phyloP scores from a whole-genome alignment of 2,329 filamentous ascomycete species.

The Venturia effusa region DNA sequence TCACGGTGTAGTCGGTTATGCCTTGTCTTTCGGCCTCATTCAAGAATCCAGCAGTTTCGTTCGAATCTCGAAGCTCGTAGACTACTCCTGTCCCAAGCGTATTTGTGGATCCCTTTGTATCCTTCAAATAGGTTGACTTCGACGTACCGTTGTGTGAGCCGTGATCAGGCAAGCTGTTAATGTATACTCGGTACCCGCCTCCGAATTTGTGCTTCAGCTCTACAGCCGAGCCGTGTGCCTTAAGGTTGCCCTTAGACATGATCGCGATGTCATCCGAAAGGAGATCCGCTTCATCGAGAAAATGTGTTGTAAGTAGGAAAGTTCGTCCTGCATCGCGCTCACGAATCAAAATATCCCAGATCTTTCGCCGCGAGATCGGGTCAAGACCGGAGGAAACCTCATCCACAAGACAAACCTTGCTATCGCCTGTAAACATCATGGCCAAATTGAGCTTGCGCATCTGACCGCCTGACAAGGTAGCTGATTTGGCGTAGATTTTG shows the following conservation, averaged over 20 bases:
- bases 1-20: slow-evolving; percentile 71
- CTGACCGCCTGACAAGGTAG: slow-evolving; percentile 79
- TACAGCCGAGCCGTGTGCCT: slow-evolving; percentile 73
- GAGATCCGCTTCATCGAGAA: slow-evolving; percentile 85
- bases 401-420: slow-evolving; percentile 78
- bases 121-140: slow-evolving; percentile 31
- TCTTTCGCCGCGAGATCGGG: slow-evolving; percentile 73
- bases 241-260: slow-evolving; percentile 71
- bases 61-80: slow-evolving; percentile 61
- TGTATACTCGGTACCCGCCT: slow-evolving; percentile 73
- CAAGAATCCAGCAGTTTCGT: slow-evolving; percentile 61
- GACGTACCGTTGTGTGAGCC: slow-evolving; percentile 6
- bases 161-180: slow-evolving; percentile 27
- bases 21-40: slow-evolving; percentile 53
- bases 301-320: slow-evolving; percentile 83
- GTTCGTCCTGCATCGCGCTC: slow-evolving; percentile 67
- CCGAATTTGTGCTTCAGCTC: slow-evolving; percentile 74
- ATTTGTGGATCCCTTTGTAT: slow-evolving; percentile 20
- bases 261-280: slow-evolving; percentile 84
- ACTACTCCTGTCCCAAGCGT: slow-evolving; percentile 41
- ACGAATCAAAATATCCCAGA: slow-evolving; percentile 86
- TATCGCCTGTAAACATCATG: slow-evolving; percentile 91
- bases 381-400: slow-evolving; percentile 86
- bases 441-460: slow-evolving; percentile 86
- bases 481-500: slow-evolving; percentile 61